Percentiles rank a stretch among this genome's conserved stretches.
Evolutionary conservation across 2,329 filamentous ascomycete species (phyloP).

Genomic region (Endocalyx cinctus): DNA sequence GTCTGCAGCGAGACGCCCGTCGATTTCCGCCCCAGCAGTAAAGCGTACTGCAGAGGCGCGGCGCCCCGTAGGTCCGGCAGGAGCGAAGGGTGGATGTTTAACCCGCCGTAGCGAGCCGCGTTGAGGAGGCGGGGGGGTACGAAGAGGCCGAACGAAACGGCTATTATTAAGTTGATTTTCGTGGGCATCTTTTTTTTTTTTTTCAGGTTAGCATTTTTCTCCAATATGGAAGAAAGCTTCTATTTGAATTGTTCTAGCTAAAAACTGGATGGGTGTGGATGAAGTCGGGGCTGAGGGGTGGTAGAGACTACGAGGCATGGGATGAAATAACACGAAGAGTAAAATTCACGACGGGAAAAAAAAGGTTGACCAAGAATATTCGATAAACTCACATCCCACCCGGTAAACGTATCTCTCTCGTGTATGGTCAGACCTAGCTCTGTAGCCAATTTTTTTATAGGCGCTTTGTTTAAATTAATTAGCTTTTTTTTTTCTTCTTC

Average conservation of each 20-base stretch:
- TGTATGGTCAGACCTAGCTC: conserved; percentile 64
- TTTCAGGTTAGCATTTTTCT: too few species aligned
- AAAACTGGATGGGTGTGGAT: background rate
- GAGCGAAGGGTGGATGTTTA: conserved; percentile 91
- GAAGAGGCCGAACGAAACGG: conserved; percentile 91
- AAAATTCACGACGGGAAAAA: background rate
- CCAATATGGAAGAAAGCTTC: background rate
- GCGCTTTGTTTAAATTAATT: conserved; percentile 53
- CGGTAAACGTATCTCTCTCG: conserved; percentile 74
- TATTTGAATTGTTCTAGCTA: too few species aligned
- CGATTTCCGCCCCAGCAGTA: conserved; percentile 55
- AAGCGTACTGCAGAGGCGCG: conserved; percentile 80
- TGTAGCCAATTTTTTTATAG: conserved; percentile 63
- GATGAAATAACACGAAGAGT: conserved; percentile 2
- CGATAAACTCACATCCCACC: conserved; percentile 61
- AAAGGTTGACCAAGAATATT: background rate
- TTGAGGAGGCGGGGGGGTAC: conserved; percentile 73
- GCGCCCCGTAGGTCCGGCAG: conserved; percentile 83
- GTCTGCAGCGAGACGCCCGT: conserved; percentile 87
- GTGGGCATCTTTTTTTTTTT: conserved; percentile 55
- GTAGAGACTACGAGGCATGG: conserved; percentile 1
- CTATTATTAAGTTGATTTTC: conserved; percentile 72
- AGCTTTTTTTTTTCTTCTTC: conserved; percentile 1
- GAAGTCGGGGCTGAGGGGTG: background rate
- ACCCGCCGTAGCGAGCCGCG: conserved; percentile 70